A percentile compares a stretch with the other conserved stretches of the same genome.
Evolutionary conservation across 345 rosid genomes (phyloP).

Genomic region (Raphanus sativus): DNA sequence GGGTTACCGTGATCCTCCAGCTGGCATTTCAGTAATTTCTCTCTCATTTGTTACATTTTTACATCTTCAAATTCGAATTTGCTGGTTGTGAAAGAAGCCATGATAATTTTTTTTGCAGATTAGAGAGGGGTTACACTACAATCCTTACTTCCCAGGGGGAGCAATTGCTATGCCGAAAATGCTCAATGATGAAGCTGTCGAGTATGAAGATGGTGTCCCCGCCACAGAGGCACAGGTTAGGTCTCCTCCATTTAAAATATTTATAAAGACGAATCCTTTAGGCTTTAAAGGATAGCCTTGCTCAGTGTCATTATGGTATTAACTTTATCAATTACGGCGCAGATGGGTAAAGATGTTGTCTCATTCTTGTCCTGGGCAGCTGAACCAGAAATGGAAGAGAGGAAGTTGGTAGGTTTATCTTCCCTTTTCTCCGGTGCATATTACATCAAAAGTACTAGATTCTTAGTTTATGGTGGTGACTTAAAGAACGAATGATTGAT

Average conservation of each 20-base stretch:
- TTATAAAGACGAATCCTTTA: background rate
- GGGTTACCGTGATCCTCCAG: slow-evolving; percentile 99
- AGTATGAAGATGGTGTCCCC: slow-evolving; percentile 96
- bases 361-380: background rate
- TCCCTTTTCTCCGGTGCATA: background rate
- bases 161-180: slow-evolving; percentile 99
- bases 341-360: background rate
- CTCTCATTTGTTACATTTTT: background rate
- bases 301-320: background rate
- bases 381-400: background rate
- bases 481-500: too few relatives aligned
- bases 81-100: background rate
- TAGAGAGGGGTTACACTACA: slow-evolving; percentile 91
- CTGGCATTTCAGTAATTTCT: slow-evolving; percentile 72
- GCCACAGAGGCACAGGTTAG: slow-evolving; percentile 98
- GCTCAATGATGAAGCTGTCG: slow-evolving; percentile 96
- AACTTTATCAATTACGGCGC: background rate
- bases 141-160: slow-evolving; percentile 98
- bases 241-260: background rate
- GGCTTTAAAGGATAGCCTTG: background rate
- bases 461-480: too few relatives aligned
- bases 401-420: background rate
- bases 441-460: background rate
- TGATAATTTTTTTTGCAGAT: slow-evolving; percentile 51
- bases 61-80: background rate